These are phyloP conservation scores for Boletus vermiculosoides DNA, from an alignment of 768 basidiomycete genomes.

Conservation along the genomic window DNA sequence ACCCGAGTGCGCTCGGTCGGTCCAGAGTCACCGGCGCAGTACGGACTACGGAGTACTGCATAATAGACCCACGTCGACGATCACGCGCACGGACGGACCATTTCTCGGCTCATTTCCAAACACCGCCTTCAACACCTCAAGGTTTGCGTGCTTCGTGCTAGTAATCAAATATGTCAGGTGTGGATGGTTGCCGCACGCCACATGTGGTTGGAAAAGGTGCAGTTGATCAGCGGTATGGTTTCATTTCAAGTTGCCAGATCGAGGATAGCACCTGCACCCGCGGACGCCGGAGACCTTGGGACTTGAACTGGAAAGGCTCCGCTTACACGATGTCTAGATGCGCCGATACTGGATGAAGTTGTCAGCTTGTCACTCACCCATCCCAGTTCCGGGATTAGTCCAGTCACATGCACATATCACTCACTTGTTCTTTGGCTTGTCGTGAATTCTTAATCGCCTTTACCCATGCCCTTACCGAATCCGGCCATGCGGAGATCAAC, in stretches of 20 bases:
- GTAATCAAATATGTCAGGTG: constrained; percentile 6
- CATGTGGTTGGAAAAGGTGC: neutral
- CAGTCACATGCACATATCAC: neutral
- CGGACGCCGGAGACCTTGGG: constrained; percentile 19
- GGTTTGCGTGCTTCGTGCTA: neutral
- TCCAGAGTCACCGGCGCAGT: neutral
- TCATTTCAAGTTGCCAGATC: constrained; percentile 3
- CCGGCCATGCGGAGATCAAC: neutral
- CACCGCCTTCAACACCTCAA: constrained; percentile 3
- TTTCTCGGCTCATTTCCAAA: constrained; percentile 8
- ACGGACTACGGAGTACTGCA: neutral
- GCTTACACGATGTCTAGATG: neutral
- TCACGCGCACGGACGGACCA: neutral
- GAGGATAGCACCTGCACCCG: constrained; percentile 1
- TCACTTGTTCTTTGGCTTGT: neutral
- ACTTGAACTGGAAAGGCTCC: neutral
- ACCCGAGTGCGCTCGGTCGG: constrained; percentile 1
- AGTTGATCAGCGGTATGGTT: constrained; percentile 1
- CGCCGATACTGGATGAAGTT: neutral
- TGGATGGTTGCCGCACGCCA: constrained; percentile 4
- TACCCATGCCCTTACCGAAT: neutral
- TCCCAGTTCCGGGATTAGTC: neutral
- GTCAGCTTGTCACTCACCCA: neutral
- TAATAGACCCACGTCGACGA: neutral
- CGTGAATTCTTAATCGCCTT: neutral